Evolutionary conservation across 2,329 filamentous ascomycete species (phyloP).

Genomic region (Colletotrichum sidae): DNA sequence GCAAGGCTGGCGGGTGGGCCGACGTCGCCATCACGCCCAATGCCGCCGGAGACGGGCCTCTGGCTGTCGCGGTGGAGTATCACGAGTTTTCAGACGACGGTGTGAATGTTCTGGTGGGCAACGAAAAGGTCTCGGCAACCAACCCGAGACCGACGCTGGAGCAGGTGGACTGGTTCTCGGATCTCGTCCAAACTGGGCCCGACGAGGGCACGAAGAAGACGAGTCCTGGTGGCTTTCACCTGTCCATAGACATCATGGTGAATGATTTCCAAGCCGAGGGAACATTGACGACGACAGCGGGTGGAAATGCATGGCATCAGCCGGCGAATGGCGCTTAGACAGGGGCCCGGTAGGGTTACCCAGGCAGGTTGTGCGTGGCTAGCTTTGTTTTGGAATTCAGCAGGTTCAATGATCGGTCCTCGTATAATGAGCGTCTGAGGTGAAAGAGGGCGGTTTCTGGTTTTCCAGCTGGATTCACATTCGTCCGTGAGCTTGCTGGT

Average conservation of each 20-base stretch:
- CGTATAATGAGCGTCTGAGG: background rate
- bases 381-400: background rate
- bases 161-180: conserved; percentile 51
- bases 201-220: conserved; percentile 51
- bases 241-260: conserved; percentile 50
- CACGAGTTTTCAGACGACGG: conserved; percentile 51
- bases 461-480: too few species aligned
- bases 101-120: conserved; percentile 46
- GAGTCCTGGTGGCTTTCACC: conserved; percentile 50
- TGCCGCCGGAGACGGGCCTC: conserved; percentile 13
- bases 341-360: background rate
- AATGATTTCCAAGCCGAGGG: conserved; percentile 57
- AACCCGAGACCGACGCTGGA: conserved; percentile 41
- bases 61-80: conserved; percentile 49
- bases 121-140: conserved; percentile 47
- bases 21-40: conserved; percentile 39
- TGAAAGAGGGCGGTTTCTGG: background rate
- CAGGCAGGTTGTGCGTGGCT: background rate
- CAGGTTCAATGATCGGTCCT: background rate
- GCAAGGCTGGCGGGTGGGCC: conserved; percentile 34
- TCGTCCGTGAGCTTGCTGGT: too few species aligned
- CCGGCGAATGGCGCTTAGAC: conserved; percentile 48
- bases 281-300: conserved; percentile 50
- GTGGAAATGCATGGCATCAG: conserved; percentile 51
- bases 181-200: conserved; percentile 48